Percentiles rank a stretch among this genome's conserved stretches.
Evolutionary conservation across 805 yeast genomes (phyloP).

Genomic region (Candida rishiriensis): DNA sequence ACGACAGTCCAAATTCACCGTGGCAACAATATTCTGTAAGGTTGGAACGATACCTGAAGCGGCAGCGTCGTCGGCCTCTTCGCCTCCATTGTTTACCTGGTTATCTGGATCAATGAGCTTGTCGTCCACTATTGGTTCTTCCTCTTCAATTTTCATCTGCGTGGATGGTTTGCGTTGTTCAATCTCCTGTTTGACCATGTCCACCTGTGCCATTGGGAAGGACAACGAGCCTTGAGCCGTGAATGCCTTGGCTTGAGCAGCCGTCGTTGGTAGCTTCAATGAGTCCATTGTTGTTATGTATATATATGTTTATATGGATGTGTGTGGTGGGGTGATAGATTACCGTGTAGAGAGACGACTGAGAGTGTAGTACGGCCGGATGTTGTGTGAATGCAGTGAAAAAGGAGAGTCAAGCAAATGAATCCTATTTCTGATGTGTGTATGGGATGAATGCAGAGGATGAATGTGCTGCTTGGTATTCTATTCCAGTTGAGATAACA

Average conservation of each 20-base stretch:
- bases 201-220: conserved; percentile 48
- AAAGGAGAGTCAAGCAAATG: conserved; percentile 28
- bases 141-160: not conserved
- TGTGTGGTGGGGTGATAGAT: not conserved
- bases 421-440: conserved; percentile 17
- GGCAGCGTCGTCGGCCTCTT: conserved; percentile 53
- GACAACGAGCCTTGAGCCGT: conserved; percentile 62
- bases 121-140: conserved; percentile 18
- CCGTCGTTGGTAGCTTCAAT: conserved; percentile 69
- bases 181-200: conserved; percentile 21
- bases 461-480: too few relatives aligned
- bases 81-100: conserved; percentile 16
- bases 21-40: conserved; percentile 91
- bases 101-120: conserved; percentile 13
- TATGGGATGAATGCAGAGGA: too few relatives aligned
- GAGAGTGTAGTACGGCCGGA: not conserved
- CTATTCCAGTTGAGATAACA: too few relatives aligned
- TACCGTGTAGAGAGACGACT: too few relatives aligned
- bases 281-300: conserved; percentile 51
- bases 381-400: conserved; percentile 2
- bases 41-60: conserved; percentile 97
- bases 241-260: conserved; percentile 71
- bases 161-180: conserved; percentile 7
- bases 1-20: conserved; percentile 94
- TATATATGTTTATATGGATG: conserved; percentile 3